phyloP scores from a whole-genome alignment of 1,284 basidiomycete species.

The Boletus semigastroideus region DNA sequence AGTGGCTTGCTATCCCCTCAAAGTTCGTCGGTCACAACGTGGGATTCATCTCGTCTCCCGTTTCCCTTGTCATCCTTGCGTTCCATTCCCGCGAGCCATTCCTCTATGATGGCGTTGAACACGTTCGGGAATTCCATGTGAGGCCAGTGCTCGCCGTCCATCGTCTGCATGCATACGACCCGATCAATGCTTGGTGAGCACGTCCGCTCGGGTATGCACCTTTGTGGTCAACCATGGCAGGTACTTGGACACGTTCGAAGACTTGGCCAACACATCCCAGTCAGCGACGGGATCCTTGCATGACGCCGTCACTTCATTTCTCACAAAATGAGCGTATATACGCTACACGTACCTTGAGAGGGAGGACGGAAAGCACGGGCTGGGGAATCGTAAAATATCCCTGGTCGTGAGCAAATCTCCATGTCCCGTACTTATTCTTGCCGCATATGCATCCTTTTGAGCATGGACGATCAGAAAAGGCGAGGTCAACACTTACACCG shows the following conservation, averaged over 20 bases:
- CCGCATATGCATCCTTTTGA: not conserved
- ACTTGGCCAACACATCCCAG: conserved; percentile 46
- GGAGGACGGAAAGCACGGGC: conserved; percentile 57
- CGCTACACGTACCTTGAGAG: conserved; percentile 43
- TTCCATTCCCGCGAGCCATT: conserved; percentile 37
- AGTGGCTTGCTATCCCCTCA: too few species aligned
- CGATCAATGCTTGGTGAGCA: not conserved
- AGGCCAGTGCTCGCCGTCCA: conserved; percentile 58
- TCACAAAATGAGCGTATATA: not conserved
- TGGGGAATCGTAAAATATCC: conserved; percentile 58
- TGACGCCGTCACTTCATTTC: not conserved
- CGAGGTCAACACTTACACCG: conserved; percentile 35
- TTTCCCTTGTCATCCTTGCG: not conserved
- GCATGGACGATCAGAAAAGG: not conserved
- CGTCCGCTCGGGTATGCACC: conserved; percentile 35
- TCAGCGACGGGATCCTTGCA: conserved; percentile 63
- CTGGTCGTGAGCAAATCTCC: conserved; percentile 50
- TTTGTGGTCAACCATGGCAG: conserved; percentile 51
- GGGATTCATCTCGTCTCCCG: too few species aligned
- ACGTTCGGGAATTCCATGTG: conserved; percentile 54
- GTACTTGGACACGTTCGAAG: conserved; percentile 45
- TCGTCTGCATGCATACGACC: conserved; percentile 32
- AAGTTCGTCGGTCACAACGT: too few species aligned
- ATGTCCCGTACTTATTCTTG: conserved; percentile 53
- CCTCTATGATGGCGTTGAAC: conserved; percentile 46